Percentiles rank a stretch among this genome's conserved stretches.
Conservation (phyloP, 345 rosid species). For the Acer negundo region DNA sequence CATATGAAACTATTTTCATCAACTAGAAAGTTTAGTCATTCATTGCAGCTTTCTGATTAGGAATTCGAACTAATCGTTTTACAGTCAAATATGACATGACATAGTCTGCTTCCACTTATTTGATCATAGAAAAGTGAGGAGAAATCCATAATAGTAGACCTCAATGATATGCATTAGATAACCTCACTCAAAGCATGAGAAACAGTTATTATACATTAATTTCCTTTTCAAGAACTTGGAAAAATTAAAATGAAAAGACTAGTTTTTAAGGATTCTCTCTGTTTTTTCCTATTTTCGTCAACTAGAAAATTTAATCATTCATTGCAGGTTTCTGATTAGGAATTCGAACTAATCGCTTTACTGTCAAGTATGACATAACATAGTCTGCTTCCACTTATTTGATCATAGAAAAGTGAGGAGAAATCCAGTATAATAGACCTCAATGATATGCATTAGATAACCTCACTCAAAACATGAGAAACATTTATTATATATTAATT, state of each 20-base stretch:
- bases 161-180: background rate
- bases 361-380: too few relatives aligned
- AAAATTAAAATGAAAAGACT: constrained; percentile 11
- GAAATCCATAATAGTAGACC: constrained; percentile 1
- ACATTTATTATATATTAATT: constrained; percentile 15
- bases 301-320: too few relatives aligned
- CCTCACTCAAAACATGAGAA: background rate
- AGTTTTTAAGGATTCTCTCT: constrained; percentile 16
- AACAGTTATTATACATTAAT: constrained; percentile 8
- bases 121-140: too few relatives aligned
- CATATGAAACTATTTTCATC: background rate
- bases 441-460: constrained; percentile 5
- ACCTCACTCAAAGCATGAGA: background rate
- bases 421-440: background rate
- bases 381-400: too few relatives aligned
- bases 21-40: background rate
- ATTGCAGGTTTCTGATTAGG: too few relatives aligned
- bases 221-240: constrained; percentile 24
- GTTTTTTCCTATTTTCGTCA: constrained; percentile 9
- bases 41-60: background rate
- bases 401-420: too few relatives aligned
- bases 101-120: background rate
- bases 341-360: too few relatives aligned
- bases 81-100: background rate
- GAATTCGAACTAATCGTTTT: background rate